Conservation (phyloP, 179 eudicot genomes). For the Carnegiea gigantea region DNA sequence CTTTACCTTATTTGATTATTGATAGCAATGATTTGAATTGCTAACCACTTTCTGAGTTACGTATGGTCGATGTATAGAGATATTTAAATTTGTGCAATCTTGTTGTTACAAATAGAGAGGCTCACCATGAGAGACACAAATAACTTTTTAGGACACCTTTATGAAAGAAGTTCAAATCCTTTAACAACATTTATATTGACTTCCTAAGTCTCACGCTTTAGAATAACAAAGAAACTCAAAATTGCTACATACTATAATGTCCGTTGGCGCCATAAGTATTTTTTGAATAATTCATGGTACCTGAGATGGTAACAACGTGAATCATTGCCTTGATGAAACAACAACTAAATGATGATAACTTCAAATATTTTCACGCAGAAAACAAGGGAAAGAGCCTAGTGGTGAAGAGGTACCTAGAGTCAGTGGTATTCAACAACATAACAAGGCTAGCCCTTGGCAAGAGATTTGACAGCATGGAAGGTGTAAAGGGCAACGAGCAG, state of each 20-base stretch:
- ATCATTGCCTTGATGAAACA: neutral
- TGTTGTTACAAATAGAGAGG: too few relatives aligned
- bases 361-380: slow-evolving; percentile 15
- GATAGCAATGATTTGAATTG: too few relatives aligned
- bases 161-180: too few relatives aligned
- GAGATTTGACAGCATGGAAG: slow-evolving; percentile 48
- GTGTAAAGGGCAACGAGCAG: slow-evolving; percentile 38
- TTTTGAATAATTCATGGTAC: neutral
- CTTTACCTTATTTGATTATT: too few relatives aligned
- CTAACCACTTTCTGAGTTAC: too few relatives aligned
- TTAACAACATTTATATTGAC: too few relatives aligned
- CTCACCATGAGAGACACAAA: too few relatives aligned
- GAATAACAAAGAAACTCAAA: neutral
- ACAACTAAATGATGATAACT: neutral
- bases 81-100: too few relatives aligned
- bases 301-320: neutral
- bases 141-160: too few relatives aligned
- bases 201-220: too few relatives aligned
- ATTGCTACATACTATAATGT: too few relatives aligned
- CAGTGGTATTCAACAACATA: slow-evolving; percentile 67
- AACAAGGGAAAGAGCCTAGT: slow-evolving; percentile 45
- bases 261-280: neutral
- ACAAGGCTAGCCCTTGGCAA: slow-evolving; percentile 71
- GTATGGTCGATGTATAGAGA: too few relatives aligned
- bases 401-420: slow-evolving; percentile 51